phyloP scores from a whole-genome alignment of 352 stramenopile species.

The Globisporangium cederbergense region DNA sequence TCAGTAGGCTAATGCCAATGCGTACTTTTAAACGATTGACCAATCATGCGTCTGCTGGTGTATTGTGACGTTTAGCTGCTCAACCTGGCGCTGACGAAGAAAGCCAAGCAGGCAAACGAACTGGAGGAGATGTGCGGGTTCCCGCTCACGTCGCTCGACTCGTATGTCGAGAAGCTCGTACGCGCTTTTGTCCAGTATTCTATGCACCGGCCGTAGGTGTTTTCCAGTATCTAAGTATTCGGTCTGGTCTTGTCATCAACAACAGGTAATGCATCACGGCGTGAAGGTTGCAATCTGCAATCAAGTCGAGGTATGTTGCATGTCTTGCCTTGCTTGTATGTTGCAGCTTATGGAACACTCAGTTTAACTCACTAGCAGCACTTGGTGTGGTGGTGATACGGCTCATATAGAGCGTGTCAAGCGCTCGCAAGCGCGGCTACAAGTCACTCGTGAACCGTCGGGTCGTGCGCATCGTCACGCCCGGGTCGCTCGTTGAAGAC shows the following conservation, averaged over 20 bases:
- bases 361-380: too few species aligned
- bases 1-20: too few species aligned
- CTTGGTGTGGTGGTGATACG: background rate
- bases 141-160: slow-evolving; percentile 62
- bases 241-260: too few species aligned
- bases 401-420: slow-evolving; percentile 36
- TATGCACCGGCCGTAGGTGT: too few species aligned
- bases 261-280: slow-evolving; percentile 81
- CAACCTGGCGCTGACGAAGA: slow-evolving; percentile 66
- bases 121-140: slow-evolving; percentile 80
- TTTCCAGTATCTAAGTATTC: too few species aligned
- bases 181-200: background rate
- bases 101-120: slow-evolving; percentile 51
- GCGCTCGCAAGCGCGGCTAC: slow-evolving; percentile 49
- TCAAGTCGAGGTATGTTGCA: slow-evolving; percentile 56
- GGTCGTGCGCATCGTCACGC: slow-evolving; percentile 74
- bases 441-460: slow-evolving; percentile 68
- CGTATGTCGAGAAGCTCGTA: slow-evolving; percentile 81
- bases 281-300: slow-evolving; percentile 85
- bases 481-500: slow-evolving; percentile 71
- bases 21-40: too few species aligned
- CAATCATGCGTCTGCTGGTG: background rate
- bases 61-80: slow-evolving; percentile 35
- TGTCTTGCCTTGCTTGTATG: background rate
- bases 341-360: background rate